Percentiles rank a stretch among this genome's conserved stretches.
phyloP scores from a whole-genome alignment of 2,329 filamentous ascomycete species.

The Cercospora brassicicola region DNA sequence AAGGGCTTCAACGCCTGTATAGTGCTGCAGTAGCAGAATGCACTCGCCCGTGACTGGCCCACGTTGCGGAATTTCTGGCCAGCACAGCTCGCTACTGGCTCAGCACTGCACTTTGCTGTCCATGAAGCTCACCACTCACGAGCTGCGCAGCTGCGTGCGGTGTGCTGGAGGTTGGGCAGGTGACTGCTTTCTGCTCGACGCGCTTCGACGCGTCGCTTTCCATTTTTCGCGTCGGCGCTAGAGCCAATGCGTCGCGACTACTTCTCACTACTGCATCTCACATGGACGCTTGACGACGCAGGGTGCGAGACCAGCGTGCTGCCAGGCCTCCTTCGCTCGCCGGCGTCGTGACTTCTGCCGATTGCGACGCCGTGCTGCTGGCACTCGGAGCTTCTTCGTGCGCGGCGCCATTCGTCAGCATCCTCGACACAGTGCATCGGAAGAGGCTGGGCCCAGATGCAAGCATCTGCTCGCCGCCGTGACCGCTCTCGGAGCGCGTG shows the following conservation, averaged over 20 bases:
- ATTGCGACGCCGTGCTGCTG: conserved; percentile 2
- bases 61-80: not conserved
- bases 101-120: not conserved
- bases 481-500: too few relatives aligned
- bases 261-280: not conserved
- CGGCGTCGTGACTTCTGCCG: not conserved
- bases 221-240: not conserved
- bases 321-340: not conserved
- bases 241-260: not conserved
- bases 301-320: not conserved
- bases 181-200: not conserved
- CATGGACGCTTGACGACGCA: not conserved
- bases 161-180: not conserved
- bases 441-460: not conserved
- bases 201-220: not conserved
- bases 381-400: not conserved
- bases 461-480: not conserved
- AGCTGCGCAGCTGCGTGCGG: not conserved
- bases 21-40: conserved; percentile 13
- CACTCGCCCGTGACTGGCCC: conserved; percentile 5
- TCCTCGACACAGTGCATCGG: conserved; percentile 4
- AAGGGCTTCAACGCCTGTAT: not conserved
- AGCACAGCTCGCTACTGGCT: not conserved
- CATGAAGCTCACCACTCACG: not conserved
- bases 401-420: conserved; percentile 7